Evolutionary conservation across 768 basidiomycete species (phyloP).

Genomic region (Clitopilus passeckerianus): DNA sequence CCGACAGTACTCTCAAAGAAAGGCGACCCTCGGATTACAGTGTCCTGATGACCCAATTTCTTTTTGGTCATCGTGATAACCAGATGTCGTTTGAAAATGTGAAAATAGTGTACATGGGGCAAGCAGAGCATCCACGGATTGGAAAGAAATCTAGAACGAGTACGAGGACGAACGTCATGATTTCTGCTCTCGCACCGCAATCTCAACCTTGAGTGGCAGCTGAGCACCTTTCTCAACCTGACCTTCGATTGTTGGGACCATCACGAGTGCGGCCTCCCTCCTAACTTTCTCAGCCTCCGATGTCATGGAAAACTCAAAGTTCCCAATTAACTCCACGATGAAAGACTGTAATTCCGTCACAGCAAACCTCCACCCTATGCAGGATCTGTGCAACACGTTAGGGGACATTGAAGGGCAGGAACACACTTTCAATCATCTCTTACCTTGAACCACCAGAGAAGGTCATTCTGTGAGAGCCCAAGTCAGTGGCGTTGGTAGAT

Average conservation of each 20-base stretch:
- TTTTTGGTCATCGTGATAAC: no score
- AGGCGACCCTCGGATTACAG: no score
- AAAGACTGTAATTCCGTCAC: slow-evolving; percentile 54
- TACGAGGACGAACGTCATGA: background rate
- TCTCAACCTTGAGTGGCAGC: slow-evolving; percentile 31
- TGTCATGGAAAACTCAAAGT: slow-evolving; percentile 47
- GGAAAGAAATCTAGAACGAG: background rate
- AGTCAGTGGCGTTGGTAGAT: no score
- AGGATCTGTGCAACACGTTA: slow-evolving; percentile 16
- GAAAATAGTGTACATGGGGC: no score
- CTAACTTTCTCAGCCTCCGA: slow-evolving; percentile 28
- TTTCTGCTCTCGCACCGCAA: slow-evolving; percentile 20
- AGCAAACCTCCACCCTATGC: slow-evolving; percentile 35
- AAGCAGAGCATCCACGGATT: no score
- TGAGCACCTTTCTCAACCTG: slow-evolving; percentile 35
- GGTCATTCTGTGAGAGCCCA: slow-evolving; percentile 14
- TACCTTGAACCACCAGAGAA: slow-evolving; percentile 25
- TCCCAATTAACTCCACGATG: slow-evolving; percentile 46
- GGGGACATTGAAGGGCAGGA: background rate
- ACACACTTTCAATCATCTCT: slow-evolving; percentile 11
- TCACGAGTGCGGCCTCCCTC: slow-evolving; percentile 33
- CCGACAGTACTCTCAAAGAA: no score
- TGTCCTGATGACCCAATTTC: no score
- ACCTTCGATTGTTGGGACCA: slow-evolving; percentile 38
- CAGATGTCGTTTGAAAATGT: no score